A percentile compares a stretch with the other conserved stretches of the same genome.
Evolutionary conservation across 139 green algal genomes (phyloP).

Genomic region (Closterium sp.): DNA sequence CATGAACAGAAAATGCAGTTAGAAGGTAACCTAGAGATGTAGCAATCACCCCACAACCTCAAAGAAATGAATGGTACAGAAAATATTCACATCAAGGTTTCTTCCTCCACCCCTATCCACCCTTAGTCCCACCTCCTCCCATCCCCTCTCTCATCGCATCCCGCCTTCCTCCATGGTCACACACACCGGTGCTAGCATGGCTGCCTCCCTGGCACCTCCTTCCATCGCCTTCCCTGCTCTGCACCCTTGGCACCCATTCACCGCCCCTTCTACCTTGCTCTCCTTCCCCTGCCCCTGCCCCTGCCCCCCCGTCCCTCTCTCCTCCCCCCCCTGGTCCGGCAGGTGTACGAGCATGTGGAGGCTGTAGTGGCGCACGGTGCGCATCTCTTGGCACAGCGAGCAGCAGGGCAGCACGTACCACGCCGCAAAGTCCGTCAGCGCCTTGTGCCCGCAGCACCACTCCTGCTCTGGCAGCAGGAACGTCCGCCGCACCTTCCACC

Average conservation of each 20-base stretch:
- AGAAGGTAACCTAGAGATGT: too few species aligned
- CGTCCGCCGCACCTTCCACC: conserved; percentile 18
- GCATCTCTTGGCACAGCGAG: conserved; percentile 34
- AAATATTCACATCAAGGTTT: too few species aligned
- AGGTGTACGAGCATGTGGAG: neutral
- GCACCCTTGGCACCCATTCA: neutral
- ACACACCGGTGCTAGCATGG: neutral
- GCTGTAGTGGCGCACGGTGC: conserved; percentile 24
- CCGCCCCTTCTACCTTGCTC: neutral
- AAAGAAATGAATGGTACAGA: too few species aligned
- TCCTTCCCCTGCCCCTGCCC: neutral
- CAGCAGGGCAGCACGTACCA: conserved; percentile 12
- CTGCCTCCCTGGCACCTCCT: neutral
- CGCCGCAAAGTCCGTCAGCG: neutral
- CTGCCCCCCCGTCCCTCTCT: neutral
- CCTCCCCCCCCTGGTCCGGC: neutral
- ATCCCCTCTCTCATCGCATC: neutral
- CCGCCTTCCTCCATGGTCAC: neutral
- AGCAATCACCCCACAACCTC: too few species aligned
- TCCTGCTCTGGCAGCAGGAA: conserved; percentile 2
- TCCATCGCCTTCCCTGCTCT: neutral
- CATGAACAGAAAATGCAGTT: too few species aligned
- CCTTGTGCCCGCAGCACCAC: conserved; percentile 17
- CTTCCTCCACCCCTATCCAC: too few species aligned
- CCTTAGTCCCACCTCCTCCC: too few species aligned